Base-by-base conservation (phyloP, 2,329 filamentous ascomycete species). In the Arthrobotrys conoides region DNA sequence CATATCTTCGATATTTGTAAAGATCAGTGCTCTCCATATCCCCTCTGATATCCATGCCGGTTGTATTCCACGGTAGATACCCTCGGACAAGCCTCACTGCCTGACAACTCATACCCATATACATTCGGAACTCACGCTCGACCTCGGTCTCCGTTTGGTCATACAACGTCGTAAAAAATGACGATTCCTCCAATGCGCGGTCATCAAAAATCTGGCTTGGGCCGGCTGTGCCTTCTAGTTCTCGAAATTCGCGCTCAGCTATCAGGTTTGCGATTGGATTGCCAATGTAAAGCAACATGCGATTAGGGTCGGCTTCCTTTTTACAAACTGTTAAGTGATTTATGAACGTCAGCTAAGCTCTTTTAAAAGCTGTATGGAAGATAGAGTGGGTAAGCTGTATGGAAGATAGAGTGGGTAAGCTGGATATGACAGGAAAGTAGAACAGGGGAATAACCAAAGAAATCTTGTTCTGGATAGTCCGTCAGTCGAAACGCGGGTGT, bases 391-490 rank as follows among this genome's bases (percentile, higher is more conserved):
- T 22, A 8, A 1, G 14, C 2, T 38, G 16, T 36, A 8, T 8
- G 20, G 14, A 10, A n/a, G 27, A 3, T 3, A 30, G 3, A 30
- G 3, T 30, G 6, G n/a, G 27, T 22, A 8, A 1, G 14, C 2
- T 38, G 16, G 14, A 10, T 8, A 46, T 10, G 36, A 14, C 9
- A 27, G 27, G 18, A 24, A 22, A n/a, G n/a, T n/a, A n/a, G 51
- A 66, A 41, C 48, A n/a, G n/a, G n/a, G n/a, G n/a, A n/a, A n/a
- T n/a, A 38, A 76, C 71, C 71, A n/a, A 57, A 76, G 18, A 76
- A 76, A 33, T 76, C 71, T n/a, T 36, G 22, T 30, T 76, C 65
- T 9, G 71, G 71, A 18, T 76, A 76, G 18, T 76, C 65, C 22
- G 59, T n/a, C 22, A 38, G 5, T 3, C 14, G 24, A 36, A 76